Percentiles rank a stretch among this genome's conserved stretches.
These are phyloP conservation scores for Acanthamoeba royreba DNA, from an alignment of 208 protist genomes.

Conservation along the genomic window DNA sequence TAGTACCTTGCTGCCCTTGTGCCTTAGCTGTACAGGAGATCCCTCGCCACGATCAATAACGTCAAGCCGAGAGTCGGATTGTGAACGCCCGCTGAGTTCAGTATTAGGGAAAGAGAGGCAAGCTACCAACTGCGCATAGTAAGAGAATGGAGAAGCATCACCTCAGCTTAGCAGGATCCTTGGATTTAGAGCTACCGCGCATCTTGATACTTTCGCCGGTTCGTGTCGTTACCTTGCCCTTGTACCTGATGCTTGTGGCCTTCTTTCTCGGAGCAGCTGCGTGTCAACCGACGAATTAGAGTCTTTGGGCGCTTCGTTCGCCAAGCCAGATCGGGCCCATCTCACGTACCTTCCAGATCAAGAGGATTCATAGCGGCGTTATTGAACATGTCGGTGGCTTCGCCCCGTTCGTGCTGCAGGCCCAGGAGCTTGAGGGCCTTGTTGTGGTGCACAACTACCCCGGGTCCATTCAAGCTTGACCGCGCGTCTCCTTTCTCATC, in stretches of 20 bases:
- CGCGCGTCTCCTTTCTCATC: no score
- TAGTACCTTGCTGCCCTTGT: neutral
- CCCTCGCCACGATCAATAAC: neutral
- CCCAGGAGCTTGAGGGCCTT: neutral
- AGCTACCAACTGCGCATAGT: neutral
- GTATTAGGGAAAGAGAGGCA: neutral
- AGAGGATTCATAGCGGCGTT: neutral
- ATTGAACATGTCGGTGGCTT: neutral
- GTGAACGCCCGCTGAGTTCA: neutral
- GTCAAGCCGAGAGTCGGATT: neutral
- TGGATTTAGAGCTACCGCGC: neutral
- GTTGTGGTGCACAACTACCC: neutral
- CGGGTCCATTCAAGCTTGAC: neutral
- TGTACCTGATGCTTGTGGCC: no score
- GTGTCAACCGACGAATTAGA: no score
- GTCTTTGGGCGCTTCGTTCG: no score
- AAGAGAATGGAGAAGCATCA: neutral
- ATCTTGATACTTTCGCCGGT: neutral
- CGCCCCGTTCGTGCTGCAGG: neutral
- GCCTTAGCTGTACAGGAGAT: neutral
- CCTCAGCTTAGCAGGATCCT: neutral
- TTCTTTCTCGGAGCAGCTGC: no score
- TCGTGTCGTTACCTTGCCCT: neutral
- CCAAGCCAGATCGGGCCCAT: no score
- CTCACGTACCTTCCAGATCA: neutral